Base-by-base conservation (phyloP, 2,329 filamentous ascomycete species). In the Aspergillus ibericus region DNA sequence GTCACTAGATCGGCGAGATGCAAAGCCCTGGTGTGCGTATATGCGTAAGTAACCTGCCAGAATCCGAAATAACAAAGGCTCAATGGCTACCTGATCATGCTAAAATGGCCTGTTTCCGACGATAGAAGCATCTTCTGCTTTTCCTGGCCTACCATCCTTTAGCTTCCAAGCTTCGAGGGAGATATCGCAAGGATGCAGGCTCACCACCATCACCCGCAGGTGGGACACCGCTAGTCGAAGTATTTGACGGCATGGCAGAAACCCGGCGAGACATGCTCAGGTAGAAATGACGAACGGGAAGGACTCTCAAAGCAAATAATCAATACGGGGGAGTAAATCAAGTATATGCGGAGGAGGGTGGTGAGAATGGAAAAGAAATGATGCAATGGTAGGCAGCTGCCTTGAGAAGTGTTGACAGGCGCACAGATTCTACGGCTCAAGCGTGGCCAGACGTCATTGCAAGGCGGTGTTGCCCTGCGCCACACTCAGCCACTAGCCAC, bases 1-100 rank as follows among this genome's bases (percentile, higher is more conserved):
- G 79, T 81, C 49, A 81, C 78, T 50, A 80, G 68, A 71, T 81
- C 79, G n/a, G 79, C 79, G 54, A 81, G 74, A 67, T 81, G 79
- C 53, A 81, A 70, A 48, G 79, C 78, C 67, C 78, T 80, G 58
- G 55, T 49, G 32, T 48, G 54, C 20, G 32, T 62, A 58, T 18
- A 59, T 58, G 32, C 38, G 60, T 66, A 15, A 68, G 64, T 44
- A 51, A 29, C 29, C 29, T 34, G 36, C 34, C 38, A n/a, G 29
- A 22, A 35, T 15, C 5, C 18, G 44, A 27, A 58, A 55, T 36
- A 42, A 38, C 42, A 53, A 29, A 55, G 53, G 42, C 25, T 25
- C 22, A 34, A 42, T 58, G 46, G 69, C 75, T 62, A 81, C 79
- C 73, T 81, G 62, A 82, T 72, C 75, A 82, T 71, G 65, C 78